Base-by-base conservation (phyloP, 139 green algal species). In the Coccomyxa sp. region DNA sequence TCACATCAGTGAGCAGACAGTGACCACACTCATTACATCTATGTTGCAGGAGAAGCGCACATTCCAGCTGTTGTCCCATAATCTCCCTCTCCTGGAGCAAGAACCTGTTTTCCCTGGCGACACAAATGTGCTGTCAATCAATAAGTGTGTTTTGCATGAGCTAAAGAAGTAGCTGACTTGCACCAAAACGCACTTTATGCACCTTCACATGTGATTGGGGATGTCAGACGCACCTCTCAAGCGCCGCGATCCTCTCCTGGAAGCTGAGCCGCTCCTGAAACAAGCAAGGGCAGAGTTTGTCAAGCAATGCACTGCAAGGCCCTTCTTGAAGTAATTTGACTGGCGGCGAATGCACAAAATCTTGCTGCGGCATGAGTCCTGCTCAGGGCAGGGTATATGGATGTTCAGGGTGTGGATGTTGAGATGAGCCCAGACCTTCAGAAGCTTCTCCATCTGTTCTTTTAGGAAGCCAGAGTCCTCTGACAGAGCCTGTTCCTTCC, bases 61-160 rank as follows among this genome's bases (percentile, higher is more conserved):
- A 28, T 17, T 84, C 81, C 30, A 86, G 77, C 74, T 86, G 82
- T 14, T 80, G 51, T 45, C 58, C 60, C 25, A 86, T 60, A 15
- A 86, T 78, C 28, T 82, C 77, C 15, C 82, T 77, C 66, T 86
- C 77, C 25, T 86, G 75, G 28, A 86, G 60, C 25, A 86, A 66
- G 32, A 82, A 86, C 17, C 27, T 59, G 66, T 82, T 82, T 45
- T 86, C 82, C 77, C 82, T 85, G 82, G 75, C 74, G 9, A 28
- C 30, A 77, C 45, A 71, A 28, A 25, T 71, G 63, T 9, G 21
- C 63, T 25, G 63, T 71, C 21, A 21, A 71, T 71, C 21, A 71
- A 71, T 9, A 1, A 4, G 63, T 21, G 63, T 28, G 14, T 21
- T 71, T 71, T 3, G 18, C 18, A 71, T 21, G 63, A 71, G 63